Percentiles rank a stretch among this genome's conserved stretches.
Conservation (phyloP, 1,284 basidiomycete species). For the Ceratobasidium sp. region DNA sequence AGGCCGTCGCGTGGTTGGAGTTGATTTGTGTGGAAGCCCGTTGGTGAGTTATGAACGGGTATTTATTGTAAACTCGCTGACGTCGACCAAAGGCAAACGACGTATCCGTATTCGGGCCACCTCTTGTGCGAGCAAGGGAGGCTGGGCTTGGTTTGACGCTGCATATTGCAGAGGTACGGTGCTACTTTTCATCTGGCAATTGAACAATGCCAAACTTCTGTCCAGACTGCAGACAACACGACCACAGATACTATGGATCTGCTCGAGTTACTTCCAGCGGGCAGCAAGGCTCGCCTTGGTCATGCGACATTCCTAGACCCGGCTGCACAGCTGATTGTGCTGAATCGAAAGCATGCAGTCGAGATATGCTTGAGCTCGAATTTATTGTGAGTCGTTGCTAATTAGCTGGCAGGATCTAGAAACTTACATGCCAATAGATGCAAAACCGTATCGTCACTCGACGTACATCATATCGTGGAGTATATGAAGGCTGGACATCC, state of each 20-base stretch:
- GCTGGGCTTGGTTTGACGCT: constrained; percentile 76
- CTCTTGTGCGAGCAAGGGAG: constrained; percentile 68
- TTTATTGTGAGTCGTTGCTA: constrained; percentile 65
- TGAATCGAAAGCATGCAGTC: constrained; percentile 70
- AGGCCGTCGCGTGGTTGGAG: constrained; percentile 75
- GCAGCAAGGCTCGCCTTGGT: constrained; percentile 65
- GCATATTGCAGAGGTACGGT: constrained; percentile 81
- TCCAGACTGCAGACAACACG: constrained; percentile 66
- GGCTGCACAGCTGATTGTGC: constrained; percentile 68
- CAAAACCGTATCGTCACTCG: constrained; percentile 73
- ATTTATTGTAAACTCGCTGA: not conserved
- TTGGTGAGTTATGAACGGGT: constrained; percentile 55
- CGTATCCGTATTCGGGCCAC: constrained; percentile 65
- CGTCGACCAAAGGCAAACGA: constrained; percentile 53
- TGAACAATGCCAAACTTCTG: not conserved
- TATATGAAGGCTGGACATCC: constrained; percentile 76
- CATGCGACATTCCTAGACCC: constrained; percentile 85
- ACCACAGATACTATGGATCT: constrained; percentile 71
- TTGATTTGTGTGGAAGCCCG: constrained; percentile 86
- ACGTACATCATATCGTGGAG: constrained; percentile 77
- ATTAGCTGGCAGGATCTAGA: not conserved
- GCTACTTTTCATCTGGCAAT: not conserved
- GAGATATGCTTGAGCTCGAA: constrained; percentile 89
- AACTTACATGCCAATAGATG: constrained; percentile 60
- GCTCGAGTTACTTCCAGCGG: constrained; percentile 67